phyloP scores from a whole-genome alignment of 441 rosid species.

The Bruguiera hainesii region DNA sequence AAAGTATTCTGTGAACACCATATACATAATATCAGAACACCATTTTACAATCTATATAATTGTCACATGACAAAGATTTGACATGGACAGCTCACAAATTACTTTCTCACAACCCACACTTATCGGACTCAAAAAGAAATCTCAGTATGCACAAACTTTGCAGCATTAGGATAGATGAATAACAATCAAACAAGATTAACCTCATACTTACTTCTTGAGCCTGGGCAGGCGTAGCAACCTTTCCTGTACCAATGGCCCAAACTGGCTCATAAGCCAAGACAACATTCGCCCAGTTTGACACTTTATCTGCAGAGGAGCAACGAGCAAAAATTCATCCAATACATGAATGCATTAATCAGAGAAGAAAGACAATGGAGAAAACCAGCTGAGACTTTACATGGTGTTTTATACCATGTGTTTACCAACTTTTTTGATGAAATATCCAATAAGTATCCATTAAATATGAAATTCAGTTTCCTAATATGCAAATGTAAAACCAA shows the following conservation, averaged over 20 bases:
- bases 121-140: background rate
- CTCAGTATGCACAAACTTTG: background rate
- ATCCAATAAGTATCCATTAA: background rate
- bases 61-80: background rate
- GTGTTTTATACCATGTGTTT: background rate
- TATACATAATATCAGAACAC: background rate
- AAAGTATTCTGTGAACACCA: no score
- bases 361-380: background rate
- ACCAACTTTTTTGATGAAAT: background rate
- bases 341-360: background rate
- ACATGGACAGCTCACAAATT: background rate
- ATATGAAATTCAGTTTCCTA: background rate
- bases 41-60: background rate
- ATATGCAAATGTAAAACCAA: no score
- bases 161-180: background rate
- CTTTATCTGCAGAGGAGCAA: conserved; percentile 35
- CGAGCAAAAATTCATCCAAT: no score
- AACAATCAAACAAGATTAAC: background rate
- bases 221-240: conserved; percentile 78
- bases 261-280: conserved; percentile 81
- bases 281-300: conserved; percentile 51
- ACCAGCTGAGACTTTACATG: background rate
- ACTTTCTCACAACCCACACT: background rate
- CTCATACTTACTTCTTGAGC: conserved; percentile 65
- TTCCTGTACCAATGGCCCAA: conserved; percentile 86